These are phyloP conservation scores for Lagerstroemia speciosa DNA, from an alignment of 345 rosid species.

Conservation along the genomic window DNA sequence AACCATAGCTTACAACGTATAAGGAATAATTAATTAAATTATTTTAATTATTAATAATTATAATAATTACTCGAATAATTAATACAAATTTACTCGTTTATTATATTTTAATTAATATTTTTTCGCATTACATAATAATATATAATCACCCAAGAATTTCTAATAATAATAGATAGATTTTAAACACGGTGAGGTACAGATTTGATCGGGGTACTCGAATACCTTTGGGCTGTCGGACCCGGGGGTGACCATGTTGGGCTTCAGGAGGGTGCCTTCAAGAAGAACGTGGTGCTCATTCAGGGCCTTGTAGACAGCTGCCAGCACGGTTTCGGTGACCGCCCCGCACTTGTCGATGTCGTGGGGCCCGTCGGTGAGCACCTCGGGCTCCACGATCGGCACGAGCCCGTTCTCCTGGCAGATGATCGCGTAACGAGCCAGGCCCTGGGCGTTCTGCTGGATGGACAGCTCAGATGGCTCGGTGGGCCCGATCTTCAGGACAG, in stretches of 20 bases:
- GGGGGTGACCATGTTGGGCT: conserved; percentile 97
- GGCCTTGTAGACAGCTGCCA: conserved; percentile 89
- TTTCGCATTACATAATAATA: no score
- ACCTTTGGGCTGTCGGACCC: conserved; percentile 91
- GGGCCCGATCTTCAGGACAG: conserved; percentile 81
- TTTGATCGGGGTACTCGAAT: conserved; percentile 44
- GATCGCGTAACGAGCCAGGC: conserved; percentile 87
- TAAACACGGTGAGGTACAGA: no score
- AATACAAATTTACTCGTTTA: no score
- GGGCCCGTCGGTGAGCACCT: conserved; percentile 73
- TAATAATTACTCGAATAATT: no score
- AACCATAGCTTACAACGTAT: no score
- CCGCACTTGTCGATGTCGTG: conserved; percentile 84
- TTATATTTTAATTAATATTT: no score
- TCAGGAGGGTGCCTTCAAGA: conserved; percentile 90
- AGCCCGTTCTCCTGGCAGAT: conserved; percentile 92
- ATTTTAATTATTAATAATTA: no score
- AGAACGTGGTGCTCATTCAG: conserved; percentile 89
- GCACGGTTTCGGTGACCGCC: conserved; percentile 69
- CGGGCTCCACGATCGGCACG: conserved; percentile 92
- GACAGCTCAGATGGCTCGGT: conserved; percentile 76
- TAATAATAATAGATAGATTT: no score
- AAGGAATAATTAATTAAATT: no score
- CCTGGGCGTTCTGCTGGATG: conserved; percentile 86
- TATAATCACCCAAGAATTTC: no score